Conservation (phyloP, 2,329 filamentous ascomycete genomes). For the Fusarium sp. region DNA sequence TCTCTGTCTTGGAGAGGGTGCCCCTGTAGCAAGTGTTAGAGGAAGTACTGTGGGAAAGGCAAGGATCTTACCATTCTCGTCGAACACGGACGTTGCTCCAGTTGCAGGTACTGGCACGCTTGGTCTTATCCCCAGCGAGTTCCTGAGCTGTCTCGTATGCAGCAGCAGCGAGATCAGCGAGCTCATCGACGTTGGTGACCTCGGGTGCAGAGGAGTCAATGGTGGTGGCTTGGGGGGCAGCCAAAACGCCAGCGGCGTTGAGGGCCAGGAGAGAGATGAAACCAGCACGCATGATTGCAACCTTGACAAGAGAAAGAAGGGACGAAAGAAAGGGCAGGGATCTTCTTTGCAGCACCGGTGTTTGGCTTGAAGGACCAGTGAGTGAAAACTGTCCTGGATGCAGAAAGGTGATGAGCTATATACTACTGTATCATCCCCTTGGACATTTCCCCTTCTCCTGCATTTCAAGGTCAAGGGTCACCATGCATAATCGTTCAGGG, state of each 20-base stretch:
- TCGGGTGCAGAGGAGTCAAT: slow-evolving; percentile 28
- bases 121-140: slow-evolving; percentile 27
- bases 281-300: slow-evolving; percentile 36
- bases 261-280: slow-evolving; percentile 38
- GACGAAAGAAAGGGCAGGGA: slow-evolving; percentile 16
- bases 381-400: not conserved
- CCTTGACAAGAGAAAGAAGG: slow-evolving; percentile 5
- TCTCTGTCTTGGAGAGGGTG: slow-evolving; percentile 41
- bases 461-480: not conserved
- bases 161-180: slow-evolving; percentile 36
- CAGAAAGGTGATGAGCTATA: slow-evolving; percentile 25
- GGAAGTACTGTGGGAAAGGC: fast-evolving
- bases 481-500: not conserved
- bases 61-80: slow-evolving; percentile 46
- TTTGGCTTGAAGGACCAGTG: slow-evolving; percentile 14
- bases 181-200: slow-evolving; percentile 35
- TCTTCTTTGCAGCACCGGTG: slow-evolving; percentile 9
- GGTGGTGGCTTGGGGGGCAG: slow-evolving; percentile 32
- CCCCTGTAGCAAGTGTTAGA: slow-evolving; percentile 33
- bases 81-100: slow-evolving; percentile 48
- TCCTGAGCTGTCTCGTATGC: slow-evolving; percentile 44
- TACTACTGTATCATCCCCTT: slow-evolving; percentile 12
- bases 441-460: not conserved
- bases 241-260: slow-evolving; percentile 39
- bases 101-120: slow-evolving; percentile 42